A percentile compares a stretch with the other conserved stretches of the same genome.
These are phyloP conservation scores for Cucurbita maxima DNA, from an alignment of 306 rosid genomes.

Conservation along the genomic window DNA sequence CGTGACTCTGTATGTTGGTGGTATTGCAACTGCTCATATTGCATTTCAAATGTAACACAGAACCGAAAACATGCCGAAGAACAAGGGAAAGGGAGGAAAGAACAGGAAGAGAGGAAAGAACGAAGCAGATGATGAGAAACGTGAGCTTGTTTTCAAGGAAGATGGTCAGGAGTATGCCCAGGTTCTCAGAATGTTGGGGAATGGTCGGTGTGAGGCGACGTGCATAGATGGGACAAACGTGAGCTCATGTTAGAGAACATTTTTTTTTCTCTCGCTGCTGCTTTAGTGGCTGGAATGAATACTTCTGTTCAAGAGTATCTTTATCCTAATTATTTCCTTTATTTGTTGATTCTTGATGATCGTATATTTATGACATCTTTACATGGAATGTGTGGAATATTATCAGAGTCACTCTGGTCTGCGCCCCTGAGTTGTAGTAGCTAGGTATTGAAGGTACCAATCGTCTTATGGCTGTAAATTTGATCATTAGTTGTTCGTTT, in stretches of 20 bases:
- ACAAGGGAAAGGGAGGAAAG: constrained; percentile 63
- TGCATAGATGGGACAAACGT: constrained; percentile 50
- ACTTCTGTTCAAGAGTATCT: neutral
- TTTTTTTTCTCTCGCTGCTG: neutral
- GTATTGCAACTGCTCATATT: neutral
- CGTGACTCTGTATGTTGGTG: neutral
- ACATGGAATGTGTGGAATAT: neutral
- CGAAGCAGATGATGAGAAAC: constrained; percentile 42
- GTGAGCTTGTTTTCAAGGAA: constrained; percentile 52
- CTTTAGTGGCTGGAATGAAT: neutral
- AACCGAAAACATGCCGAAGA: constrained; percentile 36
- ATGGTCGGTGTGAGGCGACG: constrained; percentile 44
- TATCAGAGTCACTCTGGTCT: neutral
- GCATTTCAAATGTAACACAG: neutral
- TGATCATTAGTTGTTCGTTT: too few species aligned
- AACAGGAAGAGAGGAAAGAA: constrained; percentile 56
- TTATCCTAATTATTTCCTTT: neutral
- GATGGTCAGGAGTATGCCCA: constrained; percentile 56
- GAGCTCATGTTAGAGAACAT: too few species aligned
- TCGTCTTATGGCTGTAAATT: too few species aligned
- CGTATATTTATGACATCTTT: neutral
- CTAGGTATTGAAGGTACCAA: neutral
- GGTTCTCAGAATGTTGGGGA: constrained; percentile 38
- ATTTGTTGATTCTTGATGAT: neutral
- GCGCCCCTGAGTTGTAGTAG: neutral